Evolutionary conservation across 768 basidiomycete species (phyloP), one percentile per base, ranked within the genome.

Genomic region (Tricholomella constricta): DNA sequence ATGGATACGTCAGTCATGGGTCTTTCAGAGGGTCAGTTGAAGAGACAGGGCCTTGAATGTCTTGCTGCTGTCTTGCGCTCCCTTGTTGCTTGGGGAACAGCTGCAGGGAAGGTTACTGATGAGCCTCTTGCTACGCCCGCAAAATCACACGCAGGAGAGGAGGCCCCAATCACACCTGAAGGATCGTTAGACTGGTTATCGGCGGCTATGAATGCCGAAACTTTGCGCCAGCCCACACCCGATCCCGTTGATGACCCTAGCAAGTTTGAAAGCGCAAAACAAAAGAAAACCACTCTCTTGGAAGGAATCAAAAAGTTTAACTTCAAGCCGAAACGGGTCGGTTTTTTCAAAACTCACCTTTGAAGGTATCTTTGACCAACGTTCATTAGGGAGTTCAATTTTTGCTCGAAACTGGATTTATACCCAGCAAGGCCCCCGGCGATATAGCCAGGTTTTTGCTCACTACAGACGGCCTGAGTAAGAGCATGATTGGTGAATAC

Each of bases 291-390:
- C 29, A 95, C 89, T 0, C 69, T 98, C 25, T 72, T 94, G 34
- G 96, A 98, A 66, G 97, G 97, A 23, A 90, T 98, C 70, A 94
- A 89, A 70, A 94, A 93, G 71, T 99, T 99, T 72, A 98, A 98
- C 68, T 94, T 88, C 78, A 98, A 97, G 72, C 95, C 96, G n/a
- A 98, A 98, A 72, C 83, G 86, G 60, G 94, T 95, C 63, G 41
- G 86, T 66, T 23, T 66, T 23, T 17, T 29, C 32, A 26, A 31
- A 17, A 8, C 27, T 8, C 15, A 10, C 6, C 19, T 54, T 48
- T 29, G 38, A 36, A 37, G 22, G 48, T 23, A 29, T 2, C 4
- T 42, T 48, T 58, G 26, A 50, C 56, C 23, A 47, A 7, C 20
- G 2, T 20, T 47, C 52, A 25, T 6, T 19, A 96, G 94, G 97